Evolutionary conservation across 2,329 filamentous ascomycete genomes (phyloP).

Genomic region (Epichloe elymi): DNA sequence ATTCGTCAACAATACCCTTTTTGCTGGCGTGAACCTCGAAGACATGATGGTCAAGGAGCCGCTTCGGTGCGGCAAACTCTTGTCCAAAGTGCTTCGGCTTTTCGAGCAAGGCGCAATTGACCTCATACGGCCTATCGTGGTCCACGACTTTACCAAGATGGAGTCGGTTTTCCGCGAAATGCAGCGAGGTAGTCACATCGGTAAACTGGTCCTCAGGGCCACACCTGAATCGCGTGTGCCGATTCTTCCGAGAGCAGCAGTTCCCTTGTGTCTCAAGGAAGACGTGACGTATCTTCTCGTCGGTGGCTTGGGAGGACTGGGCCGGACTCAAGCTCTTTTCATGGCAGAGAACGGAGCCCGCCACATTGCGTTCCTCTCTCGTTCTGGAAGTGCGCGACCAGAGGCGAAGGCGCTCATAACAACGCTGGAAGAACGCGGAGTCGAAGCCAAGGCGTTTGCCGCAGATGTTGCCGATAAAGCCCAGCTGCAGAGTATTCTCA

Average conservation of each 20-base stretch:
- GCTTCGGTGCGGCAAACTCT: neutral
- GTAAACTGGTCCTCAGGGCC: slow-evolving; percentile 21
- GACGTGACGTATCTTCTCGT: neutral
- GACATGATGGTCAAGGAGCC: neutral
- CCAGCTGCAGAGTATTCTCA: neutral
- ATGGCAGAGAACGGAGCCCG: neutral
- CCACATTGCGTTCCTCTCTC: neutral
- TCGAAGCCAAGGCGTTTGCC: neutral
- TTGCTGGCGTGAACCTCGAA: slow-evolving; percentile 4
- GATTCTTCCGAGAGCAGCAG: neutral
- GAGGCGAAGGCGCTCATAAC: neutral
- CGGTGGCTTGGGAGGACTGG: neutral
- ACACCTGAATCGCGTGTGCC: neutral
- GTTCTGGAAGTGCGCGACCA: neutral
- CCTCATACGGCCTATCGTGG: neutral
- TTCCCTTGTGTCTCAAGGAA: neutral
- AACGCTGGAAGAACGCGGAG: neutral
- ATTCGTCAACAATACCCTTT: neutral
- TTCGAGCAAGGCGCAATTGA: neutral
- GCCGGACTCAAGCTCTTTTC: neutral
- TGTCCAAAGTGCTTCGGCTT: neutral
- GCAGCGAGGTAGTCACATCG: slow-evolving; percentile 23
- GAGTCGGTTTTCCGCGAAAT: slow-evolving; percentile 23
- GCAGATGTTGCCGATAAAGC: neutral
- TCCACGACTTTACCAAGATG: slow-evolving; percentile 11